Percentiles rank a stretch among this genome's conserved stretches.
Evolutionary conservation across 164 flowering plant genomes (phyloP).

Genomic region (Kalanchoe fedtschenkoi): DNA sequence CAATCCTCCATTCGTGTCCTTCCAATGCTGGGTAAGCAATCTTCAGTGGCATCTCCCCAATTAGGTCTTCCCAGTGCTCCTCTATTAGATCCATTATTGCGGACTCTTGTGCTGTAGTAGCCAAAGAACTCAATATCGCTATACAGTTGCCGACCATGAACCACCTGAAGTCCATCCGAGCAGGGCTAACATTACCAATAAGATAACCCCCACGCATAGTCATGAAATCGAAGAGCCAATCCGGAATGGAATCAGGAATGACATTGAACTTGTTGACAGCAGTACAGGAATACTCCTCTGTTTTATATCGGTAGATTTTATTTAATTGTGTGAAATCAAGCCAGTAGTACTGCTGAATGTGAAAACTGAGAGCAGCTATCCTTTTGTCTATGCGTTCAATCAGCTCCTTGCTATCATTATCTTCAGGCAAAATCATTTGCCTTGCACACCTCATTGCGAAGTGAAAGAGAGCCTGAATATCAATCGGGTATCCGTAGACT

Average conservation of each 20-base stretch:
- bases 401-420: slow-evolving; percentile 59
- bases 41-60: slow-evolving; percentile 79
- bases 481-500: slow-evolving; percentile 83
- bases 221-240: slow-evolving; percentile 85
- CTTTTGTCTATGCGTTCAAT: slow-evolving; percentile 67
- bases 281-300: slow-evolving; percentile 89
- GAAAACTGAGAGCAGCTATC: slow-evolving; percentile 71
- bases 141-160: slow-evolving; percentile 88
- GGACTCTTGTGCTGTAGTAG: slow-evolving; percentile 67
- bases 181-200: slow-evolving; percentile 88
- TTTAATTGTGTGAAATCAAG: slow-evolving; percentile 70
- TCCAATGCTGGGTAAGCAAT: slow-evolving; percentile 89
- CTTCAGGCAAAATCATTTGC: slow-evolving; percentile 82
- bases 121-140: slow-evolving; percentile 69
- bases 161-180: slow-evolving; percentile 95
- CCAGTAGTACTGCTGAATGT: slow-evolving; percentile 89
- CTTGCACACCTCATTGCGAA: slow-evolving; percentile 81
- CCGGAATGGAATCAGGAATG: slow-evolving; percentile 85
- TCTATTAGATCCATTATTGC: slow-evolving; percentile 81
- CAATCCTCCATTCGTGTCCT: slow-evolving; percentile 78
- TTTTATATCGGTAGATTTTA: slow-evolving; percentile 79
- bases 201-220: slow-evolving; percentile 77
- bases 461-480: slow-evolving; percentile 87
- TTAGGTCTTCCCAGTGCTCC: slow-evolving; percentile 74
- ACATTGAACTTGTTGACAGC: slow-evolving; percentile 93